Conservation (phyloP, 2,329 filamentous ascomycete genomes). For the Alternaria ethzedia region DNA sequence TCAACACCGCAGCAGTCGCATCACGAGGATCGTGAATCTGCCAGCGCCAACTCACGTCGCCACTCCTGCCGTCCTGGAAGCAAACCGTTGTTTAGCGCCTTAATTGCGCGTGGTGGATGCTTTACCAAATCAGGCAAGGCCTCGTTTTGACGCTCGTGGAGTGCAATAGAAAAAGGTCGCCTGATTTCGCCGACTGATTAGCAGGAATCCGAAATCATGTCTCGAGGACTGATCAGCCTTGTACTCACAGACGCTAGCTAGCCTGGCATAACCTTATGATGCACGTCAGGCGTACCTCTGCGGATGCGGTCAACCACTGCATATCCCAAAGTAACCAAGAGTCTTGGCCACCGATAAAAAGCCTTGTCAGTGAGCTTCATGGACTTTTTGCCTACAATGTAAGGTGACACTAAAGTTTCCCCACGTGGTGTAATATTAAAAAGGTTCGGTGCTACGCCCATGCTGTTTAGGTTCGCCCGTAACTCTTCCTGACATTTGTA, state of each 20-base stretch:
- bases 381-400: not conserved
- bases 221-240: not conserved
- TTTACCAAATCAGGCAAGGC: not conserved
- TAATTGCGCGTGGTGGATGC: not conserved
- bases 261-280: not conserved
- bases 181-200: conserved; percentile 1
- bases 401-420: not conserved
- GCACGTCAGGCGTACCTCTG: conserved; percentile 2
- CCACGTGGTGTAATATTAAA: not conserved
- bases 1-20: conserved; percentile 16
- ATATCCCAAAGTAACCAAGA: not conserved
- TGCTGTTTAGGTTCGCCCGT: not conserved
- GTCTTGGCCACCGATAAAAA: not conserved
- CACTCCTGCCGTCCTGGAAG: not conserved
- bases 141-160: not conserved
- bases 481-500: not conserved
- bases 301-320: not conserved
- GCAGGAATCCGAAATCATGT: conserved; percentile 1
- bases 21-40: conserved; percentile 25
- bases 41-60: not conserved
- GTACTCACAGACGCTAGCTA: not conserved
- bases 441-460: not conserved
- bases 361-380: not conserved
- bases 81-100: not conserved
- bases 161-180: not conserved